phyloP scores from a whole-genome alignment of 2,329 filamentous ascomycete genomes.

The Fonsecaea nubica region DNA sequence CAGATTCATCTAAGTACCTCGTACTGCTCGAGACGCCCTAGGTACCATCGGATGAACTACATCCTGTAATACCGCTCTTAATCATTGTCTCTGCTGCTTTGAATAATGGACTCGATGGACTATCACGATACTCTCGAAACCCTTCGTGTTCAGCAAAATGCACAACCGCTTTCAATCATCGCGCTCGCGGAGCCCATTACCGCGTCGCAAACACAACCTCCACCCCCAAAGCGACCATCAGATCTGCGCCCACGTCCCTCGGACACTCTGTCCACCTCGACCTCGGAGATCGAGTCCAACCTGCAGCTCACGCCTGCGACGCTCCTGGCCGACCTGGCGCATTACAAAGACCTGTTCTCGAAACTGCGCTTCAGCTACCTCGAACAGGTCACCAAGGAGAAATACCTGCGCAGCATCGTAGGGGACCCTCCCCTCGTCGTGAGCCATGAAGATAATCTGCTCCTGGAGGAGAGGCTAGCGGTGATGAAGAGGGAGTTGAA shows the following conservation, averaged over 20 bases:
- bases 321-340: slow-evolving; percentile 80
- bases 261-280: slow-evolving; percentile 62
- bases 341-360: slow-evolving; percentile 91
- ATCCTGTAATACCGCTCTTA: neutral
- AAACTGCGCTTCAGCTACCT: slow-evolving; percentile 97
- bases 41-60: neutral
- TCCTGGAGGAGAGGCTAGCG: slow-evolving; percentile 72
- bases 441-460: slow-evolving; percentile 78
- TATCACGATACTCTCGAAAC: slow-evolving; percentile 42
- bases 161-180: slow-evolving; percentile 48
- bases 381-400: slow-evolving; percentile 98
- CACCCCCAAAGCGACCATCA: slow-evolving; percentile 5
- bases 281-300: slow-evolving; percentile 66
- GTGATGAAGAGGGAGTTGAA: slow-evolving; percentile 78
- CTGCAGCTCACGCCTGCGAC: slow-evolving; percentile 71
- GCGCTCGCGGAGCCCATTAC: slow-evolving; percentile 39
- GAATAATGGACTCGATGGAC: slow-evolving; percentile 51
- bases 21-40: neutral
- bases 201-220: slow-evolving; percentile 20
- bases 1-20: neutral
- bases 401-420: slow-evolving; percentile 91
- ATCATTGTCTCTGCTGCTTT: neutral
- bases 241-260: slow-evolving; percentile 47
- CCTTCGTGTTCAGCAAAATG: slow-evolving; percentile 37
- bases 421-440: slow-evolving; percentile 88